Evolutionary conservation across 331 rosid species (phyloP), one percentile per base, ranked within the genome.

Genomic region (Malus hybrid): DNA sequence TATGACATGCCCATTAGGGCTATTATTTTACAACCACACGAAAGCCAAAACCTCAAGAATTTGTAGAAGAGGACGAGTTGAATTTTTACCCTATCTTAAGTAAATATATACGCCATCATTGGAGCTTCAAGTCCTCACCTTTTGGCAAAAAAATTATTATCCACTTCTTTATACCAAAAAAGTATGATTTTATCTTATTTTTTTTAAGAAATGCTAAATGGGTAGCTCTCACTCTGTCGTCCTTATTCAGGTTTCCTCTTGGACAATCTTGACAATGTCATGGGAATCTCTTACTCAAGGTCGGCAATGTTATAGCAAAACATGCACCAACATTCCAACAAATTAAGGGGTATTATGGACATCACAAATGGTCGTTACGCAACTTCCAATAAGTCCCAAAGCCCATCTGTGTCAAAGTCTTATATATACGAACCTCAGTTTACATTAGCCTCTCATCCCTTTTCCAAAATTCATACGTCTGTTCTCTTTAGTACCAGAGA

Each of bases 351-450:
- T 62, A 82, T 48, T 73, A 50, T 78, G 15, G 34, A 60, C 74
- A 50, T 20, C 29, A 55, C 15, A 75, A 75, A 58, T 18, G 76
- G 84, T 75, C 34, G 48, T 65, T 78, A 36, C 70, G 15, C 66
- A 72, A n/a, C 46, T 39, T 71, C 52, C 52, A 6, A n/a, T 33
- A 13, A 18, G 24, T 32, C 63, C 30, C 64, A 71, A 26, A n/a
- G 18, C 28, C 28, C 48, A 5, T 53, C 44, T 5, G 6, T 52
- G 10, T 30, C 5, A 33, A 69, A 32, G 18, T 53, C 73, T 52
- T 70, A 78, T 77, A 83, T 73, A 78, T 46, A 72, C 57, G 76
- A 48, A 71, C 52, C 68, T 78, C 62, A 70, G 32, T 68, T 18
- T 58, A 57, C 39, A 14, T 50, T 71, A 68, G 42, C 42, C 66